Base-by-base conservation (phyloP, 768 basidiomycete genomes). In the Hirschioporus abietinus region DNA sequence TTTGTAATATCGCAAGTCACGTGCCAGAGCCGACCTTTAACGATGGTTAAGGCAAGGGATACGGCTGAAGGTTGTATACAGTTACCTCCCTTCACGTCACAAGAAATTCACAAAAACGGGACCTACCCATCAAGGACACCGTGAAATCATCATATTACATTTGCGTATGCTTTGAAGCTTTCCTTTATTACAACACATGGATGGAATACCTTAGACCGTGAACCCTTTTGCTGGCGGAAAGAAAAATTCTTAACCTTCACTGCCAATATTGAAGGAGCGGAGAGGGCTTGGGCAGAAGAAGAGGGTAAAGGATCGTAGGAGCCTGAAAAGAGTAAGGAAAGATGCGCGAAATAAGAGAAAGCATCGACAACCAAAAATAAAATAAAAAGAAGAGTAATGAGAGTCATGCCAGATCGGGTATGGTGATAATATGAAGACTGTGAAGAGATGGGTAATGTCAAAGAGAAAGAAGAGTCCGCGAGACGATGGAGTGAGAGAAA, bases 391-490 rank as follows among this genome's bases (percentile, higher is more conserved):
- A 52, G 42, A 52, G 42, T 52, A 52, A 52, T 52, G 12, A 52
- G 42, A 52, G 15, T 52, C 42, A 52, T 52, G 42, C 42, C 42
- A 52, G 42, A 15, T 52, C 42, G 42, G 42, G 42, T 52, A 52
- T 52, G 42, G 42, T 52, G 42, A 52, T 52, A 52, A 3, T 52
- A 52, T 52, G 42, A 52, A 52, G 42, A 52, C 42, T 52, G 15
- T 36, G 42, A 52, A 52, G 12, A 52, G 42, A 52, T 52, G 64
- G 63, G 65, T 66, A 66, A 69, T 70, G 69, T 70, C 64, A 70
- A 70, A 68, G 69, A 71, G 68, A 69, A 67, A 71, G 70, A 63
- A 64, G 64, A 34, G 65, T 26, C 34, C 24, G 60, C 34, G 42
- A 52, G 42, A 15, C 30, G 30, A 63, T 30, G 67, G 65, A 27